Evolutionary conservation across 768 basidiomycete genomes (phyloP), one percentile per base, ranked within the genome.

Genomic region (Xanthoconium stramineum): DNA sequence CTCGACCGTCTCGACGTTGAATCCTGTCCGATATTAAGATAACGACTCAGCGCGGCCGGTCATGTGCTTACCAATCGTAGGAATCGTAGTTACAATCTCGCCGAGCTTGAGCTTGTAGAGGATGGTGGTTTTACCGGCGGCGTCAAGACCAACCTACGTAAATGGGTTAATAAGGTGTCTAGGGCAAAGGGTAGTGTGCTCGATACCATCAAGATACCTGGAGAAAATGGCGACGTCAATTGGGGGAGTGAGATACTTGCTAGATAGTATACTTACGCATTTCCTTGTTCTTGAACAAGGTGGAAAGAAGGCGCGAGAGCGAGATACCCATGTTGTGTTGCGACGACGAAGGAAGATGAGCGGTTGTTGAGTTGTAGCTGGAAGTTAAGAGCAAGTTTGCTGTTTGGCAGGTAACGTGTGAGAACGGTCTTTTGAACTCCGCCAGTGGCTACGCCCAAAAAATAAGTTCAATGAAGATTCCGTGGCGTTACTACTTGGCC

Each of bases 1-100:
- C 76, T 98, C 96, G 64, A 99, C 97, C 59, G 97, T 98, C 83
- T 99, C 97, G 66, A 99, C 97, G 73, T 99, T 99, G 83, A 99
- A 99, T 57, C 97, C 97, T 98, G n/a, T n/a, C n/a, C n/a, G n/a
- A n/a, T n/a, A n/a, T n/a, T 65, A 48, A 61, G 52, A 57, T 57
- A 46, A 32, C 8, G 28, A 19, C 37, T 12, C 37, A 42, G 28
- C 46, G 44, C 17, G 40, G 39, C 39, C 46, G 56, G 55, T 57
- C 57, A 53, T 58, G 59, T 58, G 80, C 88, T 71, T 67, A 95
- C 96, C 96, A 77, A 99, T 98, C 71, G 97, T 98, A 59, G 97
- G 97, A 75, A 99, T 99, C 63, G 97, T 99, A 63, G 97, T 98
- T 74, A 99, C 97, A 76, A 98, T 98, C 82, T 99, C 97, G 76